These are phyloP conservation scores for Ogataea ramenticola DNA, from an alignment of 805 yeast species.

Conservation along the genomic window DNA sequence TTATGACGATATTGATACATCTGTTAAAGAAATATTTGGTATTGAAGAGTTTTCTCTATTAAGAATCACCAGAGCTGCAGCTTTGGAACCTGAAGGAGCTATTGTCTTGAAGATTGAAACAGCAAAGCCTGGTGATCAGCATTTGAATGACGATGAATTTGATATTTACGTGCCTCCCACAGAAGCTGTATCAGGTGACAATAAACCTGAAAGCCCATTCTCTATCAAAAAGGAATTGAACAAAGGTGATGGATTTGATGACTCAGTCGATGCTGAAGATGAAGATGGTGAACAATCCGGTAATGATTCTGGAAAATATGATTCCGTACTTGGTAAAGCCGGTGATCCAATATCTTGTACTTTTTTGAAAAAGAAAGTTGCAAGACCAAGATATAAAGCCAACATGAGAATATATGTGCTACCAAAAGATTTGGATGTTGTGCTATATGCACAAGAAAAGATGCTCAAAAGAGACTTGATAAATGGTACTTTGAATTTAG, in stretches of 20 bases:
- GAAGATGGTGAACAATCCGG: slow-evolving; percentile 2
- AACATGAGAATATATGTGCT: slow-evolving; percentile 56
- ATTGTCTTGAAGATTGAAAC: slow-evolving; percentile 47
- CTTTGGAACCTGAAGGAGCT: slow-evolving; percentile 44
- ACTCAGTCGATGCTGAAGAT: neutral
- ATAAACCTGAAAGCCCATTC: neutral
- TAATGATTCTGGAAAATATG: slow-evolving; percentile 8
- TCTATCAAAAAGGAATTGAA: neutral
- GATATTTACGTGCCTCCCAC: slow-evolving; percentile 11
- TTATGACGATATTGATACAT: slow-evolving; percentile 34
- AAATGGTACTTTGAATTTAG: slow-evolving; percentile 39
- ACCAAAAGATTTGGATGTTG: slow-evolving; percentile 32
- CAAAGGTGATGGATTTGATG: too few species aligned
- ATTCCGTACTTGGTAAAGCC: slow-evolving; percentile 26
- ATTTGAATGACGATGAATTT: slow-evolving; percentile 41
- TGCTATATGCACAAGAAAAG: slow-evolving; percentile 40
- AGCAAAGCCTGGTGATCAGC: slow-evolving; percentile 44
- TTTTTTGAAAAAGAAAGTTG: slow-evolving; percentile 49
- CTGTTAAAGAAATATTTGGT: slow-evolving; percentile 36
- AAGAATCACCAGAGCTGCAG: slow-evolving; percentile 49
- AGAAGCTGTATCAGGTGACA: neutral
- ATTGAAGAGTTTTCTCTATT: slow-evolving; percentile 35
- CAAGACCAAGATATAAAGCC: slow-evolving; percentile 55
- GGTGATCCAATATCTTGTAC: slow-evolving; percentile 40
- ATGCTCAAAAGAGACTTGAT: slow-evolving; percentile 45